Base-by-base conservation (phyloP, 176 grass and related monocot species). In the Musa beccarii region DNA sequence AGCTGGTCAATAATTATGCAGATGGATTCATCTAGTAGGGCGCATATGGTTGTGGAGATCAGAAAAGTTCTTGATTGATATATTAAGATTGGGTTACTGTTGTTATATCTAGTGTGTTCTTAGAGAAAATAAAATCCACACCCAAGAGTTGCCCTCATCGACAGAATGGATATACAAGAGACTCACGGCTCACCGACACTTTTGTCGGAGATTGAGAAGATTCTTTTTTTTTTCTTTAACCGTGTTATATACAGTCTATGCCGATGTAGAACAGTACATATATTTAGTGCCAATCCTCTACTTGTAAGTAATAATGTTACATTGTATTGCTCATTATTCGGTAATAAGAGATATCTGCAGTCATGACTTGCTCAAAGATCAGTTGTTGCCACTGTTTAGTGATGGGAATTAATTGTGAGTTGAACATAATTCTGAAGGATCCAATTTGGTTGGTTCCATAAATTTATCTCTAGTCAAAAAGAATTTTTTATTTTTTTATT, bases 21-120 rank as follows among this genome's bases (percentile, higher is more conserved):
- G 96, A 94, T 99, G 88, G 78, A 91, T 87, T 79, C 86, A 82
- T 89, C 89, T 19, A 87, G 81, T 52, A 88, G 76, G 79, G 84
- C 79, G 19, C 90, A 81, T 53, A 63, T 99, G 43, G 67, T 91
- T 20, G 91, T 89, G 74, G 79, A 84, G 66, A 77, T 94, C 23
- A 92, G 82, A 79, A 75, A 92, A 78, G 82, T 93, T 80, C 84
- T 90, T 54, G 78, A 79, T 80, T 89, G 79, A 87, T 82, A 50
- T 23, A 57, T 8, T 5, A 20, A 80, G 53, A 34, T 34, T 34
- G 3, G 29, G 3, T 34, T 34, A 34, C 29, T 34, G 29, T 4
- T 34, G 29, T 34, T 34, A 34, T 4, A 4, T 34, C 29, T 34
- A 34, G 29, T 34, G 29, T 34, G 3, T 0, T 34, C 29, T 0